Evolutionary conservation across 768 basidiomycete genomes (phyloP).

Genomic region (Lepiota brunneoincarnata): DNA sequence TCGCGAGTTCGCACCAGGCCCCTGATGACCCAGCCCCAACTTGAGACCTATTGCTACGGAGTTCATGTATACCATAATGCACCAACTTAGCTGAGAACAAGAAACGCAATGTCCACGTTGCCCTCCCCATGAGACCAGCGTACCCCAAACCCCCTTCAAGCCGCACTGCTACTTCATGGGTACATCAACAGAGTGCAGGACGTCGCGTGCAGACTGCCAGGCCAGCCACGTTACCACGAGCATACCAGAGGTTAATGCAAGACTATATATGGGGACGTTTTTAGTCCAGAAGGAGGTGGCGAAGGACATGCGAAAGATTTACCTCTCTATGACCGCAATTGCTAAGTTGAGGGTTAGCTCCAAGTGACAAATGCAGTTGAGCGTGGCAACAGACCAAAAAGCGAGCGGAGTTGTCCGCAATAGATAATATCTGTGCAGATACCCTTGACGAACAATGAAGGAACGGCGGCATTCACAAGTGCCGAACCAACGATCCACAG

Average conservation of each 20-base stretch:
- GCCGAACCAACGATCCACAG: slow-evolving; percentile 60
- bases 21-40: too few species aligned
- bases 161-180: background rate
- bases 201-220: slow-evolving; percentile 46
- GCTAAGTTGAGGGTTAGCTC: slow-evolving; percentile 22
- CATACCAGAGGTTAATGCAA: slow-evolving; percentile 47
- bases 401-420: slow-evolving; percentile 52
- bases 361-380: background rate
- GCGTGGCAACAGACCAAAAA: slow-evolving; percentile 40
- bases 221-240: slow-evolving; percentile 47
- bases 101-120: too few species aligned
- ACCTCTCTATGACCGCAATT: slow-evolving; percentile 54
- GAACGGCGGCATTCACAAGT: slow-evolving; percentile 47
- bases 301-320: slow-evolving; percentile 17
- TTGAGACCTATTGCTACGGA: too few species aligned
- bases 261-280: slow-evolving; percentile 23
- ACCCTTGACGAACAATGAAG: slow-evolving; percentile 36
- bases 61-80: too few species aligned
- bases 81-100: too few species aligned
- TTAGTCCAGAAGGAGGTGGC: background rate
- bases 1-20: too few species aligned
- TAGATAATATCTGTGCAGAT: slow-evolving; percentile 46
- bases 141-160: background rate
- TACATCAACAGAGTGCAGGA: slow-evolving; percentile 14
- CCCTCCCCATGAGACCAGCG: too few species aligned